Conservation (phyloP, 2,329 filamentous ascomycete genomes). For the Aspergillus jensenii region DNA sequence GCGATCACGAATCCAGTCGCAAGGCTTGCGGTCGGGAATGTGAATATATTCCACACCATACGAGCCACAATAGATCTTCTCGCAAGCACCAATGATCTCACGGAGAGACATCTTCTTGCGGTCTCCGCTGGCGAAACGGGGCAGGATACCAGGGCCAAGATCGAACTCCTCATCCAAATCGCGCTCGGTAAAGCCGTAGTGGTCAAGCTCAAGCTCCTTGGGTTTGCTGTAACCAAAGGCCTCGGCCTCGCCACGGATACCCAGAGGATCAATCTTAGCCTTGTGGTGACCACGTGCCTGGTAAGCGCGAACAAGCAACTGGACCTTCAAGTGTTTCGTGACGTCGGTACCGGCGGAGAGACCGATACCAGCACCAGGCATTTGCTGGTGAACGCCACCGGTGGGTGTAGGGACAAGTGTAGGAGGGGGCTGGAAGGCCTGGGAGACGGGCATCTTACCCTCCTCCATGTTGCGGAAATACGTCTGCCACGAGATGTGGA, state of each 20-base stretch:
- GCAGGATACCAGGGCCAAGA: slow-evolving; percentile 90
- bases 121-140: slow-evolving; percentile 83
- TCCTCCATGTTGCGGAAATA: slow-evolving; percentile 99
- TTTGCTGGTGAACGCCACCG: slow-evolving; percentile 71
- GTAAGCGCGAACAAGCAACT: slow-evolving; percentile 94
- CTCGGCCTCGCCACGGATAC: slow-evolving; percentile 82
- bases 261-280: slow-evolving; percentile 93
- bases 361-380: slow-evolving; percentile 66
- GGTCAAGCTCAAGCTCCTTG: slow-evolving; percentile 87
- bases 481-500: slow-evolving; percentile 97
- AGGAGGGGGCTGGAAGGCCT: slow-evolving; percentile 94
- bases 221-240: slow-evolving; percentile 84
- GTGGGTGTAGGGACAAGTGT: slow-evolving; percentile 82
- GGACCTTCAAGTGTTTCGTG: slow-evolving; percentile 96
- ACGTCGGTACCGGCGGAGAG: slow-evolving; percentile 74
- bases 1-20: slow-evolving; percentile 95
- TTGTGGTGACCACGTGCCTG: slow-evolving; percentile 98
- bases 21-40: slow-evolving; percentile 95
- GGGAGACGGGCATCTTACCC: slow-evolving; percentile 94
- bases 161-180: slow-evolving; percentile 90
- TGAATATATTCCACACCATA: slow-evolving; percentile 99
- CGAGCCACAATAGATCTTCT: slow-evolving; percentile 95
- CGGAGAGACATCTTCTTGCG: slow-evolving; percentile 95
- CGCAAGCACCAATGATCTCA: slow-evolving; percentile 90
- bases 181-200: slow-evolving; percentile 93